Base-by-base conservation (phyloP, 2,329 filamentous ascomycete genomes). In the Fusarium brevicatenulatum region DNA sequence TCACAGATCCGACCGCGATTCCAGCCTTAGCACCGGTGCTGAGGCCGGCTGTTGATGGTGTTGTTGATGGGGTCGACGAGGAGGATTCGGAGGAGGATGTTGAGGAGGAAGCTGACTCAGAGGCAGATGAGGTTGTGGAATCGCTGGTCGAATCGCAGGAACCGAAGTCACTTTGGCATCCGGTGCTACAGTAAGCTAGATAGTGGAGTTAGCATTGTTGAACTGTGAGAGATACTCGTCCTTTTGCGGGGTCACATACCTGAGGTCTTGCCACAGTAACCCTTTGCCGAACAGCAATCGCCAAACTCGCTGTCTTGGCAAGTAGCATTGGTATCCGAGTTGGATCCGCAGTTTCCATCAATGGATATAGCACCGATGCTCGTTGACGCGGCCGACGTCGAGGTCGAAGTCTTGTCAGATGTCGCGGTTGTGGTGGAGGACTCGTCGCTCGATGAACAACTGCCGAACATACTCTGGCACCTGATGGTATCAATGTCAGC, bases 81-180 rank as follows among this genome's bases (percentile, higher is more conserved):
- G 47, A 32, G 21, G 47, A 50, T 19, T 23, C 16, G 15, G 47
- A n/a, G 5, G 30, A 34, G 30, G 47, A 34, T 13, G 47, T 50
- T 5, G 47, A 23, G 0, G 47, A 50, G 21, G 47, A 34, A 0
- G 30, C 16, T 10, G 21, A 50, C 8, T 18, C 16, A 2, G 47
- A 23, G 1, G 47, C 30, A 9, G 47, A 50, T 9, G 47, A 50
- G 8, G 47, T 13, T 50, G 47, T 19, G 1, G 30, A 23, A 7
- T 50, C 28, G 47, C 30, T 13, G 13, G 47, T 19, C 11, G 47
- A 23, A 4, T 50, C 47, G 30, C 47, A 50, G 16, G 47, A 34
- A 23, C 47, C 47, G 8, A 34, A 50, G 30, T 34, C 47, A 8
- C 28, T 32, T 32, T 50, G 47, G 16, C 46, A 49, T 1, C 46